phyloP scores from a whole-genome alignment of 2,329 filamentous ascomycete species.

The Neofusicoccum sp. region DNA sequence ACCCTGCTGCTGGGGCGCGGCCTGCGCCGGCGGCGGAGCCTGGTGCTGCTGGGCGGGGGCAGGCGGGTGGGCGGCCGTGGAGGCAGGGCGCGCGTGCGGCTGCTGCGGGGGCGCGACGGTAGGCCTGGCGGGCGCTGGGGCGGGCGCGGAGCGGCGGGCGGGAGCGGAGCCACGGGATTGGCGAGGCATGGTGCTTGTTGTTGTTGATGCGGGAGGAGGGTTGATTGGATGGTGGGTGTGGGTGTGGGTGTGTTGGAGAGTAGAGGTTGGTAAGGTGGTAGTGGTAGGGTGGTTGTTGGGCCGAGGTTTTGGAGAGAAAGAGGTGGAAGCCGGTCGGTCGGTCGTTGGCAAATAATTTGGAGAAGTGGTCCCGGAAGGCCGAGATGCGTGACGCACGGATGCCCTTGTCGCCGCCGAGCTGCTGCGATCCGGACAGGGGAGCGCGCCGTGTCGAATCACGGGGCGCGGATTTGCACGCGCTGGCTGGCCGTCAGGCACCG shows the following conservation, averaged over 20 bases:
- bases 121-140: slow-evolving; percentile 56
- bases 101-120: slow-evolving; percentile 62
- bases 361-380: neutral
- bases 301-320: neutral
- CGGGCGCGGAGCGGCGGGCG: slow-evolving; percentile 45
- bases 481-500: neutral
- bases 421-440: slow-evolving; percentile 2
- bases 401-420: neutral
- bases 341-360: slow-evolving; percentile 16
- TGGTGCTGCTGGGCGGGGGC: slow-evolving; percentile 40
- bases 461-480: slow-evolving; percentile 10
- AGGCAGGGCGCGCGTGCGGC: slow-evolving; percentile 64
- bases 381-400: slow-evolving; percentile 11
- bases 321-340: neutral
- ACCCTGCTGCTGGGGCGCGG: slow-evolving; percentile 59
- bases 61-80: slow-evolving; percentile 61
- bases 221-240: neutral
- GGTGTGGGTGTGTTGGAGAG: neutral
- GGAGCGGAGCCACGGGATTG: slow-evolving; percentile 51
- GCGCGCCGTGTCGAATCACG: slow-evolving; percentile 9
- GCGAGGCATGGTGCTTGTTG: slow-evolving; percentile 46
- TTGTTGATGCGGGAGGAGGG: neutral
- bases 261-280: neutral
- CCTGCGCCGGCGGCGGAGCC: slow-evolving; percentile 55
- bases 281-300: neutral